phyloP scores from a whole-genome alignment of 75 land plant genomes.

The Cupressus sempervirens region DNA sequence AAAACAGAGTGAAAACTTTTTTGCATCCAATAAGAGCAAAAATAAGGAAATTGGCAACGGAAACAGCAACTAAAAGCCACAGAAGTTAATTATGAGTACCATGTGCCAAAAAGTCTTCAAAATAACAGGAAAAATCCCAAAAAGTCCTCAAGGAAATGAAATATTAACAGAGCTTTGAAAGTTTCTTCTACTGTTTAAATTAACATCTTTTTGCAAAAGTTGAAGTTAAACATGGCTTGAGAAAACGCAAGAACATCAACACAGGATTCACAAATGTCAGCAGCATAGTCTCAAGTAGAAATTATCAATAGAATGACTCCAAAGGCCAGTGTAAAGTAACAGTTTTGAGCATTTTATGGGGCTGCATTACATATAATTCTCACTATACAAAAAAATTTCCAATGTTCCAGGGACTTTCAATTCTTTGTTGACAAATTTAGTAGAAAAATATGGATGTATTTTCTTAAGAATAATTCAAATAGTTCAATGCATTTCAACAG shows the following conservation, averaged over 20 bases:
- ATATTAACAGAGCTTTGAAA: background rate
- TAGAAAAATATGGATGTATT: too few relatives aligned
- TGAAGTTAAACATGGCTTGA: too few relatives aligned
- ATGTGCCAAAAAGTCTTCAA: background rate
- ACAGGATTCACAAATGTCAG: background rate
- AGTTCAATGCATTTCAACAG: too few relatives aligned
- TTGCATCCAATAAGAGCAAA: background rate
- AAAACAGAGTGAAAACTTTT: background rate
- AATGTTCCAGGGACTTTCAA: too few relatives aligned
- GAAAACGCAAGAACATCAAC: background rate
- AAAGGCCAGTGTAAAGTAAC: background rate
- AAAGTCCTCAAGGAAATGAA: background rate
- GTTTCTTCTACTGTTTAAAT: background rate
- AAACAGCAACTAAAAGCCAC: background rate
- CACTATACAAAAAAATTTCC: background rate
- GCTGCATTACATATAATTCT: background rate
- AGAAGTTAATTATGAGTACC: background rate
- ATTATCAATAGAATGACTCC: background rate
- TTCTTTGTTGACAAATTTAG: too few relatives aligned
- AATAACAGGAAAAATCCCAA: background rate
- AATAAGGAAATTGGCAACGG: background rate
- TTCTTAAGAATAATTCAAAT: too few relatives aligned
- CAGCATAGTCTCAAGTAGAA: background rate
- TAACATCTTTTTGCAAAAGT: background rate
- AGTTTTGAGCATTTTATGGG: background rate